Evolutionary conservation across 2,329 filamentous ascomycete species (phyloP).

Genomic region (Botryosphaeria dothidea): DNA sequence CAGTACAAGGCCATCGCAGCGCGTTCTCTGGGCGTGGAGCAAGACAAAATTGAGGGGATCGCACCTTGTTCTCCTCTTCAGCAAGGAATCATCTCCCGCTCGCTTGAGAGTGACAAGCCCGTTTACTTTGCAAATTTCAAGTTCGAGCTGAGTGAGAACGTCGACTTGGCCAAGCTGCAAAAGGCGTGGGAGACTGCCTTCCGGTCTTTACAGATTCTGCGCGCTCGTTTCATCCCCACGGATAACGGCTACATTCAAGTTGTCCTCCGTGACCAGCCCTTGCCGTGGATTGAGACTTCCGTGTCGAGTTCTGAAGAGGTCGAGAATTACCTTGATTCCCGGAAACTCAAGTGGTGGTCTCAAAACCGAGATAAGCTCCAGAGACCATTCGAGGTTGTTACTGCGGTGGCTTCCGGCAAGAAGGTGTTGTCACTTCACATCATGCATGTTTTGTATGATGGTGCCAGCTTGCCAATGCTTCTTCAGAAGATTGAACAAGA

Average conservation of each 20-base stretch:
- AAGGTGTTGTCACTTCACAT: conserved; percentile 63
- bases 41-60: conserved; percentile 66
- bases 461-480: conserved; percentile 71
- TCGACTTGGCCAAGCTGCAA: conserved; percentile 53
- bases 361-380: conserved; percentile 52
- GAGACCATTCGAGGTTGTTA: conserved; percentile 55
- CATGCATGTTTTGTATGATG: conserved; percentile 88
- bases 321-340: conserved; percentile 35
- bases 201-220: conserved; percentile 61
- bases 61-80: conserved; percentile 84
- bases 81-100: conserved; percentile 78
- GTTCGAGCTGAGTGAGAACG: conserved; percentile 52
- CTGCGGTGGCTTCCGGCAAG: conserved; percentile 36
- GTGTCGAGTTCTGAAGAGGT: conserved; percentile 33
- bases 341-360: conserved; percentile 55
- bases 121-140: conserved; percentile 79
- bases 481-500: conserved; percentile 58
- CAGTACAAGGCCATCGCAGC: conserved; percentile 58
- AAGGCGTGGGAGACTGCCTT: conserved; percentile 61
- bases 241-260: conserved; percentile 76
- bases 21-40: conserved; percentile 52
- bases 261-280: conserved; percentile 50
- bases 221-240: conserved; percentile 72
- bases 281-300: conserved; percentile 49
- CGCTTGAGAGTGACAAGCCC: conserved; percentile 56